These are phyloP conservation scores for Naegleria fowleri DNA, from an alignment of 208 protist species.

Conservation along the genomic window DNA sequence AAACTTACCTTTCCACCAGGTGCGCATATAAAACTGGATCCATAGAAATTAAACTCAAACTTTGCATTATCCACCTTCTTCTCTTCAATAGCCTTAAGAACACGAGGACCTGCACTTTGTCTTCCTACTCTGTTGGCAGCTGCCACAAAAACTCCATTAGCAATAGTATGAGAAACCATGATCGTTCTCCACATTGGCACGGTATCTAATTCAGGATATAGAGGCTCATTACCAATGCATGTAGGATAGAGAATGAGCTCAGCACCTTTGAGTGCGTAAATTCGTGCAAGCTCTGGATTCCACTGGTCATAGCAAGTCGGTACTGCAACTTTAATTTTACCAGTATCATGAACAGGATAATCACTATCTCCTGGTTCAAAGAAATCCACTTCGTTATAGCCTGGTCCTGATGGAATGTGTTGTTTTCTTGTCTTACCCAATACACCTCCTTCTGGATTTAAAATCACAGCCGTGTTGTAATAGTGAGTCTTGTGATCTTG, in stretches of 20 bases:
- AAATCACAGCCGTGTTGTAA: conserved; percentile 30
- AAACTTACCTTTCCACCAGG: conserved; percentile 20
- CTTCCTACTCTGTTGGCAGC: not conserved
- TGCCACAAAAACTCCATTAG: conserved; percentile 27
- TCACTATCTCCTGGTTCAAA: conserved; percentile 30
- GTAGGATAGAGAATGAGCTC: conserved; percentile 36
- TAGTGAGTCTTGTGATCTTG: not conserved
- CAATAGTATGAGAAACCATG: conserved; percentile 27
- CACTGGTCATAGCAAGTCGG: conserved; percentile 38
- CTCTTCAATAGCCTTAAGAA: not conserved
- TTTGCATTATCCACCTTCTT: not conserved
- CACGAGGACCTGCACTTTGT: not conserved
- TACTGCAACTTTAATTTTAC: conserved; percentile 33
- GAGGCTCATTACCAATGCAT: conserved; percentile 33
- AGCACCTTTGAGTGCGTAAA: conserved; percentile 34
- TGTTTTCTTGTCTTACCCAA: conserved; percentile 29
- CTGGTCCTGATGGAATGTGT: conserved; percentile 29
- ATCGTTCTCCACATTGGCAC: conserved; percentile 25
- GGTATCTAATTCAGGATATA: conserved; percentile 23
- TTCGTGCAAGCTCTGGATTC: conserved; percentile 37
- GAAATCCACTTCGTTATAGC: conserved; percentile 29
- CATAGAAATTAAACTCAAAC: conserved; percentile 28
- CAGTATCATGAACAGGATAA: conserved; percentile 35
- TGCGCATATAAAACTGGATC: conserved; percentile 28
- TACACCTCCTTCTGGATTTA: not conserved